Percentiles rank a stretch among this genome's conserved stretches.
These are phyloP conservation scores for Aspergillus puulaauensis DNA, from an alignment of 2,329 filamentous ascomycete species.

Conservation along the genomic window DNA sequence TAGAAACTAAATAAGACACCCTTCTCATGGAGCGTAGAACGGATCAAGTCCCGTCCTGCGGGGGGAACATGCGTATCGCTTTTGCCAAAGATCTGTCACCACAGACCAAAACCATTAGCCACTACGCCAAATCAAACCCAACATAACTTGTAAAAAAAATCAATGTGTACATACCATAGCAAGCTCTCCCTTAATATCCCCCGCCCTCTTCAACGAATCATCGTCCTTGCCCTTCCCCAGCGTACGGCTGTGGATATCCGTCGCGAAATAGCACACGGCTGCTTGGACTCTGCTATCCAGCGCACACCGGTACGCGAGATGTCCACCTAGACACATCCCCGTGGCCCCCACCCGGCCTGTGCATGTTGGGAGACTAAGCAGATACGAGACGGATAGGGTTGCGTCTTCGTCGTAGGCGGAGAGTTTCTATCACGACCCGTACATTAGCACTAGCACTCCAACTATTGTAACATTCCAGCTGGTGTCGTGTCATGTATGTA, in stretches of 20 bases:
- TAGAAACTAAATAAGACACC: constrained; percentile 77
- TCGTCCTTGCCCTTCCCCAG: constrained; percentile 69
- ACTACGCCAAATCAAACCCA: not conserved
- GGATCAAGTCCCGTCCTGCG: constrained; percentile 77
- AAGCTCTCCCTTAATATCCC: constrained; percentile 73
- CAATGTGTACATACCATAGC: constrained; percentile 57
- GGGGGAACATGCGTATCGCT: constrained; percentile 87
- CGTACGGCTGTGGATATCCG: constrained; percentile 79
- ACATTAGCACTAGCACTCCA: not conserved
- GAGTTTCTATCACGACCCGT: constrained; percentile 59
- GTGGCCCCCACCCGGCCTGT: constrained; percentile 76
- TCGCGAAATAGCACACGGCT: constrained; percentile 86
- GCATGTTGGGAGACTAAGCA: constrained; percentile 72
- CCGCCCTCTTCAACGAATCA: constrained; percentile 60
- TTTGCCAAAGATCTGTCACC: constrained; percentile 75
- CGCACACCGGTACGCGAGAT: constrained; percentile 72
- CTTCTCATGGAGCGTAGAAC: constrained; percentile 74
- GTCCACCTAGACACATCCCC: constrained; percentile 92
- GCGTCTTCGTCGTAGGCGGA: constrained; percentile 84
- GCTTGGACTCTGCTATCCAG: constrained; percentile 76
- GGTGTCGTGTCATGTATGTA: no score
- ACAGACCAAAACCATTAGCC: constrained; percentile 50
- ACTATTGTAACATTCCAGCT: not conserved
- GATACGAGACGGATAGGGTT: constrained; percentile 64
- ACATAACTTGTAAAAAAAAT: no score